Conservation (phyloP, 2,329 filamentous ascomycete species). For the Sphaerostilbella broomeana region DNA sequence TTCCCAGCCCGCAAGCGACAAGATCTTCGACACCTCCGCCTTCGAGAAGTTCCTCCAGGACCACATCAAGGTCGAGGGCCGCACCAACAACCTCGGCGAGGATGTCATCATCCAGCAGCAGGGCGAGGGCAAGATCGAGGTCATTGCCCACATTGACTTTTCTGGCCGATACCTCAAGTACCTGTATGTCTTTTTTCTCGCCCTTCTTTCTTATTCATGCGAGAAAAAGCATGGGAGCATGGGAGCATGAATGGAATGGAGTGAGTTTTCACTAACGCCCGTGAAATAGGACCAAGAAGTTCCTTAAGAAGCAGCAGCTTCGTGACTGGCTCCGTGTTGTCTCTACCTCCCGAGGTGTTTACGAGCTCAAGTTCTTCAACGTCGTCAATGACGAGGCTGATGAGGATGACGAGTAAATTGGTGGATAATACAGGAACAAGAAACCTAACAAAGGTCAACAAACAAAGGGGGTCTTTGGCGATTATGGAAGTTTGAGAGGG, state of each 20-base stretch:
- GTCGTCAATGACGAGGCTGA: conserved; percentile 97
- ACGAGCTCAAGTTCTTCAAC: conserved; percentile 99
- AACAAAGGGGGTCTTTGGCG: no score
- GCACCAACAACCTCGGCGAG: conserved; percentile 96
- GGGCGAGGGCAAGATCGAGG: conserved; percentile 96
- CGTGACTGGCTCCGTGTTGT: conserved; percentile 99
- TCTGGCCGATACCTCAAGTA: conserved; percentile 99
- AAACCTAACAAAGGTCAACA: no score
- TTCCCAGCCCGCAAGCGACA: conserved; percentile 95
- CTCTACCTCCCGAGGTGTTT: conserved; percentile 94
- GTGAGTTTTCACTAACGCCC: background rate
- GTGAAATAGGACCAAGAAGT: conserved; percentile 87
- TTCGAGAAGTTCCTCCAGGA: conserved; percentile 99
- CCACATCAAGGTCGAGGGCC: conserved; percentile 99
- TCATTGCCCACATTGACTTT: conserved; percentile 95
- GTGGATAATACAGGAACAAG: no score
- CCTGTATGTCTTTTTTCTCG: conserved; percentile 58
- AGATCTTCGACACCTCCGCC: conserved; percentile 98
- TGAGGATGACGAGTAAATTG: conserved; percentile 97
- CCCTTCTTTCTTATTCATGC: background rate
- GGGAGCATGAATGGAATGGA: background rate
- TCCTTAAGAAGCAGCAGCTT: conserved; percentile 99
- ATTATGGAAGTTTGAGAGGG: no score
- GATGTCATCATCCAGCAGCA: conserved; percentile 82
- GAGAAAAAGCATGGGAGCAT: no score